phyloP scores from a whole-genome alignment of 108 stramenopile species.

The Stephanodiscus minutulus region DNA sequence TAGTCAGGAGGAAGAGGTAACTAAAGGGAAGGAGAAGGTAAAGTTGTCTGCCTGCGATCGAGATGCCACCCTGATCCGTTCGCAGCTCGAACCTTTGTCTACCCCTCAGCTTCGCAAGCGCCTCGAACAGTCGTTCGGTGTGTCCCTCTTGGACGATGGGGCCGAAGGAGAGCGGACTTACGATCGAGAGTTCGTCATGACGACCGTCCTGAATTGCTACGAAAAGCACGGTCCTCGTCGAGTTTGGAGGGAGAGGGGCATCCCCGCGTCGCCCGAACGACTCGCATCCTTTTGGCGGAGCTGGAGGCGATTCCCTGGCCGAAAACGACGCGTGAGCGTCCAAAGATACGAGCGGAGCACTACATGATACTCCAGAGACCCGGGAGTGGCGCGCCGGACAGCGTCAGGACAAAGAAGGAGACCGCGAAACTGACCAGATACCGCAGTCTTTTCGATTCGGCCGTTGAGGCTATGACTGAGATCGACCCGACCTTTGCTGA shows the following conservation, averaged over 20 bases:
- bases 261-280: conserved; percentile 17
- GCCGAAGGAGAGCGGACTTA: conserved; percentile 15
- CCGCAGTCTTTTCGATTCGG: conserved; percentile 53
- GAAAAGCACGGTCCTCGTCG: conserved; percentile 40
- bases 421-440: conserved; percentile 55
- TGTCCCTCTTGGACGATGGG: conserved; percentile 30
- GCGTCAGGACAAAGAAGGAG: conserved; percentile 46
- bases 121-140: conserved; percentile 54
- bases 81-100: conserved; percentile 64
- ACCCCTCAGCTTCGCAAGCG: conserved; percentile 59
- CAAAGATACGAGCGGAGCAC: conserved; percentile 58
- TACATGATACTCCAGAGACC: conserved; percentile 65
- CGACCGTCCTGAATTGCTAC: conserved; percentile 47
- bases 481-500: conserved; percentile 56
- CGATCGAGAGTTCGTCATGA: conserved; percentile 58
- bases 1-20: no score
- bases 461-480: conserved; percentile 46
- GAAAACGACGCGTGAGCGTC: conserved; percentile 51
- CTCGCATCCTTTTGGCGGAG: conserved; percentile 37
- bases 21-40: conserved; percentile 4
- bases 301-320: conserved; percentile 43
- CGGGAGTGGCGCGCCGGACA: conserved; percentile 22
- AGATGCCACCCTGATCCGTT: conserved; percentile 59
- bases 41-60: conserved; percentile 58
- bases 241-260: conserved; percentile 21